Conservation (phyloP, 2,329 filamentous ascomycete species). For the Sporothrix protearum region DNA sequence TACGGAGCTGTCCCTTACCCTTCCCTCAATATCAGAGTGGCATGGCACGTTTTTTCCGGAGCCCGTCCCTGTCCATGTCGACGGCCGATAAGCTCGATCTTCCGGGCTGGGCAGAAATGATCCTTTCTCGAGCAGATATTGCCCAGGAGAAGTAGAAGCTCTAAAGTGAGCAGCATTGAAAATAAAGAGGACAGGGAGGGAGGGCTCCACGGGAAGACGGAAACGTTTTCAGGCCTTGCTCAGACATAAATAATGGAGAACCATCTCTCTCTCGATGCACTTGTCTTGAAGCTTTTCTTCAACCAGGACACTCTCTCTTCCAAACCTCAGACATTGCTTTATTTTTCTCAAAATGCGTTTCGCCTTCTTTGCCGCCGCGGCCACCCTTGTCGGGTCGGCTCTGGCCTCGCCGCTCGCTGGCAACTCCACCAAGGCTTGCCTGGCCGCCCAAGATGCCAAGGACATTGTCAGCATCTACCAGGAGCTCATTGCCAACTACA, state of each 20-base stretch:
- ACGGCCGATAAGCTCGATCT: not conserved
- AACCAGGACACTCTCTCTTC: not conserved
- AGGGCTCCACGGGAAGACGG: not conserved
- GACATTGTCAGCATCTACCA: constrained; percentile 33
- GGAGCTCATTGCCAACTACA: constrained; percentile 35
- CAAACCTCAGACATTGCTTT: not conserved
- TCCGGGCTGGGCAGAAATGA: not conserved
- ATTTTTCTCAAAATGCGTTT: constrained; percentile 15
- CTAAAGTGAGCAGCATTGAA: not conserved
- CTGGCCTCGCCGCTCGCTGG: constrained; percentile 18
- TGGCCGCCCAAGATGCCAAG: constrained; percentile 29
- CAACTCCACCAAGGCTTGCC: constrained; percentile 21
- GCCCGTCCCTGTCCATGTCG: not conserved
- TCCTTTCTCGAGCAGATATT: not conserved
- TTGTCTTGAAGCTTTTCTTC: not conserved
- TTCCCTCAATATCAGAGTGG: not conserved
- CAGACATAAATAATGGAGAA: constrained; percentile 12
- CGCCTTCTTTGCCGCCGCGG: constrained; percentile 18
- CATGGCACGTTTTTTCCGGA: not conserved
- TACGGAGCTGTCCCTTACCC: not conserved
- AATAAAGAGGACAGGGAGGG: not conserved
- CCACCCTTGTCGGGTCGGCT: constrained; percentile 20
- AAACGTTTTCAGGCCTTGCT: not conserved
- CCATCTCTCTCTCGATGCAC: not conserved
- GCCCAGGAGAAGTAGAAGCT: not conserved